Percentiles rank a stretch among this genome's conserved stretches.
These are phyloP conservation scores for Aspergillus bridgeri DNA, from an alignment of 495 filamentous ascomycete species.

Conservation along the genomic window DNA sequence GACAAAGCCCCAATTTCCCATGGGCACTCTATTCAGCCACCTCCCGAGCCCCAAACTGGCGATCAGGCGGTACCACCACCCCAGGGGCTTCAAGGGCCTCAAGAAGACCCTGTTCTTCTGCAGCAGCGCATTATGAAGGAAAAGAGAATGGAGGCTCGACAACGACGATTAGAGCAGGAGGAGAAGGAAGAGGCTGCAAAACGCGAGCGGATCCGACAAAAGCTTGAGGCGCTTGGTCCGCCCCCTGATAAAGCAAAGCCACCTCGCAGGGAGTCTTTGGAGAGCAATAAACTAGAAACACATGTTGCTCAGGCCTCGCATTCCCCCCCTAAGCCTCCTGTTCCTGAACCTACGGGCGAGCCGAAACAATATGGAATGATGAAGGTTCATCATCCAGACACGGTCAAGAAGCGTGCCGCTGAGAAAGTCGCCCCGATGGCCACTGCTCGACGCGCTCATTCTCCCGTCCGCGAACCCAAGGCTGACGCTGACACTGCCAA, in stretches of 20 bases:
- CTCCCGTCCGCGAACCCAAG: constrained; percentile 34
- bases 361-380: constrained; percentile 59
- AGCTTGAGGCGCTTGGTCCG: constrained; percentile 73
- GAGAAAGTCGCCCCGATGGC: constrained; percentile 32
- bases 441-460: constrained; percentile 29
- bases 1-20: constrained; percentile 33
- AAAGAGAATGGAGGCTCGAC: constrained; percentile 69
- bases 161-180: constrained; percentile 77
- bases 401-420: constrained; percentile 37
- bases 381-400: constrained; percentile 53
- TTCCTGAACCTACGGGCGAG: constrained; percentile 49
- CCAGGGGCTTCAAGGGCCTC: constrained; percentile 29
- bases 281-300: constrained; percentile 28
- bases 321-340: constrained; percentile 52
- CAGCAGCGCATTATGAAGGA: constrained; percentile 88
- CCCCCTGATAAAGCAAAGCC: constrained; percentile 56
- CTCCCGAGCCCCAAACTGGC: constrained; percentile 14
- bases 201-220: constrained; percentile 77
- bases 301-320: constrained; percentile 21
- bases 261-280: constrained; percentile 33
- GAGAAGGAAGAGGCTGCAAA: constrained; percentile 73
- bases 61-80: constrained; percentile 25
- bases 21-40: constrained; percentile 28
- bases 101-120: constrained; percentile 58
- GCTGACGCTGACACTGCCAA: constrained; percentile 28